These are phyloP conservation scores for Tolypocladium ovalisporum DNA, from an alignment of 2,329 filamentous ascomycete species.

Conservation along the genomic window DNA sequence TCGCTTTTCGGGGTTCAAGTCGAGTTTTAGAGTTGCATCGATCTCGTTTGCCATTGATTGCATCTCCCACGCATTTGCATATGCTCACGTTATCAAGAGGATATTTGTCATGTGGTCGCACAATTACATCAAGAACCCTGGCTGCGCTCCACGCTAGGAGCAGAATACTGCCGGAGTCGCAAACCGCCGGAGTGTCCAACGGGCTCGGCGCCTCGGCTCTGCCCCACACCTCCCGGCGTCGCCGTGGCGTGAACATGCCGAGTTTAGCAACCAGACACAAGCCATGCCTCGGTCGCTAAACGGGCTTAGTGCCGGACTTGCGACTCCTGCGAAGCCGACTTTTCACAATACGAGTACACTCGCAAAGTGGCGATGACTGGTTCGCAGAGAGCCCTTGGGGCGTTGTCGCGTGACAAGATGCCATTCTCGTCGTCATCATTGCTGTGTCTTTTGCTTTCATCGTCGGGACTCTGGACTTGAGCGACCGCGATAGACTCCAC, in stretches of 20 bases:
- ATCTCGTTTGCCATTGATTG: background rate
- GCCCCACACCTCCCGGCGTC: background rate
- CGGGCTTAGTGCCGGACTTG: background rate
- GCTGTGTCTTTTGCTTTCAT: too few relatives aligned
- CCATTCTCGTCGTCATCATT: background rate
- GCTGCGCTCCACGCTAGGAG: background rate
- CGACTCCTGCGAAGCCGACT: background rate
- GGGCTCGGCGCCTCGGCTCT: background rate
- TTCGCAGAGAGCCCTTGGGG: background rate
- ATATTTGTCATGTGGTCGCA: background rate
- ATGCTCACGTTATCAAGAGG: background rate
- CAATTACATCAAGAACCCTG: background rate
- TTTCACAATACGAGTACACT: too few relatives aligned
- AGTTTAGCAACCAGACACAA: background rate
- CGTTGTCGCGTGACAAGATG: background rate
- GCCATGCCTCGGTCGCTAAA: background rate
- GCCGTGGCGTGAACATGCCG: background rate
- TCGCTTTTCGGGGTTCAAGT: background rate
- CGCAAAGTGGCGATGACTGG: background rate
- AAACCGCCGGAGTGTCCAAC: background rate
- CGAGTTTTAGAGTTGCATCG: background rate
- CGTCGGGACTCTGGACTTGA: background rate
- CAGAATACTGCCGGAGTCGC: background rate
- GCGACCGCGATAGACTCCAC: background rate
- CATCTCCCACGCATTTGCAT: background rate